A percentile compares a stretch with the other conserved stretches of the same genome.
phyloP scores from a whole-genome alignment of 2,329 filamentous ascomycete species.

The Pestalotiopsis sp. region DNA sequence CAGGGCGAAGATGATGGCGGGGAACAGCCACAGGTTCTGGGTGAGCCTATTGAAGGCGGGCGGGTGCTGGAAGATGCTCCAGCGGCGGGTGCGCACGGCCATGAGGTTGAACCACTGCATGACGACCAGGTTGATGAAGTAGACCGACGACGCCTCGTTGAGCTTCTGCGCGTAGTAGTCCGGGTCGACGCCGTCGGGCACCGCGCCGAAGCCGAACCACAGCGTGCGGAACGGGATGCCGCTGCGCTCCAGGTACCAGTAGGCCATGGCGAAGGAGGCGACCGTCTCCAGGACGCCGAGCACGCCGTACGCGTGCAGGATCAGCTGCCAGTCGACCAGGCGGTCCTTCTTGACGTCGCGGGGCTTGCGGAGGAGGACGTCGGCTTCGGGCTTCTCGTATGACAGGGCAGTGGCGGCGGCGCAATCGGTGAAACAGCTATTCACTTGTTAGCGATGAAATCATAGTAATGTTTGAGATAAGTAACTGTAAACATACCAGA shows the following conservation, averaged over 20 bases:
- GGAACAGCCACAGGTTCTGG: slow-evolving; percentile 70
- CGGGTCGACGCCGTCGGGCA: slow-evolving; percentile 52
- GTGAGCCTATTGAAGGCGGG: slow-evolving; percentile 67
- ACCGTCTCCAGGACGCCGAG: slow-evolving; percentile 67
- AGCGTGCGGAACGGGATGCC: slow-evolving; percentile 67
- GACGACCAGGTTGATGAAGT: slow-evolving; percentile 79
- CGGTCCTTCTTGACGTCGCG: slow-evolving; percentile 70
- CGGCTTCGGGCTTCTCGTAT: slow-evolving; percentile 77
- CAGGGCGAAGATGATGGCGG: slow-evolving; percentile 70
- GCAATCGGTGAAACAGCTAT: slow-evolving; percentile 75
- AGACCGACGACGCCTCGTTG: slow-evolving; percentile 71
- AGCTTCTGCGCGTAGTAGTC: slow-evolving; percentile 58
- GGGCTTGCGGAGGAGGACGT: slow-evolving; percentile 71
- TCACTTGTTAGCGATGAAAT: slow-evolving; percentile 25
- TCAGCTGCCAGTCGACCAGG: slow-evolving; percentile 73
- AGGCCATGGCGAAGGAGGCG: slow-evolving; percentile 65
- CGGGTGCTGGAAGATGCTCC: slow-evolving; percentile 73
- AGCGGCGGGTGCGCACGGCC: slow-evolving; percentile 65
- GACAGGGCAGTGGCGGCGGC: slow-evolving; percentile 73
- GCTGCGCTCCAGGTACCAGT: slow-evolving; percentile 64
- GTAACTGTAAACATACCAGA: too few species aligned
- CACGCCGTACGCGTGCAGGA: slow-evolving; percentile 73
- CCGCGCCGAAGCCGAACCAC: slow-evolving; percentile 69
- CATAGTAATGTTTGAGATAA: neutral
- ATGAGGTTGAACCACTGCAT: slow-evolving; percentile 83